Percentiles rank a stretch among this genome's conserved stretches.
phyloP scores from a whole-genome alignment of 208 protist genomes.

The Leishmania turanica region DNA sequence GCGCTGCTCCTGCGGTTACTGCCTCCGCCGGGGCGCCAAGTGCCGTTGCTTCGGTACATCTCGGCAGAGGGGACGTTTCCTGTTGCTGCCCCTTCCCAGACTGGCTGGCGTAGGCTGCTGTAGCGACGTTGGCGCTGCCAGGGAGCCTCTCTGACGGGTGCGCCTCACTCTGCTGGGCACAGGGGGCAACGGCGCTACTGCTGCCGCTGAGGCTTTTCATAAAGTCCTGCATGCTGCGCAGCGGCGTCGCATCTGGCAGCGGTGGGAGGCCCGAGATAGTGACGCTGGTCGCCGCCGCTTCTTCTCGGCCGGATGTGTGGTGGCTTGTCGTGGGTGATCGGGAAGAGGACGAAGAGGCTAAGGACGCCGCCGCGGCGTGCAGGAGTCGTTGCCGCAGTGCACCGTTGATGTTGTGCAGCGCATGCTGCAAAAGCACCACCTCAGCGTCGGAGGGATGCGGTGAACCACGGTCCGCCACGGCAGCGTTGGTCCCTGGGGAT shows the following conservation, averaged over 20 bases:
- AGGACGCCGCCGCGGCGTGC: conserved; percentile 23
- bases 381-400: conserved; percentile 31
- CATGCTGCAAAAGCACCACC: conserved; percentile 35
- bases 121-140: not conserved
- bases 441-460: conserved; percentile 43
- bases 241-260: conserved; percentile 23
- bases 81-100: not conserved
- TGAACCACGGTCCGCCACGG: not conserved
- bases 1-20: not conserved
- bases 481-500: not conserved
- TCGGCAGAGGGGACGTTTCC: not conserved
- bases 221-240: conserved; percentile 8
- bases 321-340: conserved; percentile 12
- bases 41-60: not conserved
- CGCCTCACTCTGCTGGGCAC: not conserved
- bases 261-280: conserved; percentile 19
- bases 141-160: not conserved
- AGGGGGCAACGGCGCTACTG: not conserved
- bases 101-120: not conserved
- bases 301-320: conserved; percentile 4
- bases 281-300: not conserved
- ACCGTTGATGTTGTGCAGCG: conserved; percentile 30
- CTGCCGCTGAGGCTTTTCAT: not conserved
- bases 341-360: conserved; percentile 25
- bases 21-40: not conserved